These are phyloP conservation scores for Penicillium angulare DNA, from an alignment of 495 filamentous ascomycete species.

Conservation along the genomic window DNA sequence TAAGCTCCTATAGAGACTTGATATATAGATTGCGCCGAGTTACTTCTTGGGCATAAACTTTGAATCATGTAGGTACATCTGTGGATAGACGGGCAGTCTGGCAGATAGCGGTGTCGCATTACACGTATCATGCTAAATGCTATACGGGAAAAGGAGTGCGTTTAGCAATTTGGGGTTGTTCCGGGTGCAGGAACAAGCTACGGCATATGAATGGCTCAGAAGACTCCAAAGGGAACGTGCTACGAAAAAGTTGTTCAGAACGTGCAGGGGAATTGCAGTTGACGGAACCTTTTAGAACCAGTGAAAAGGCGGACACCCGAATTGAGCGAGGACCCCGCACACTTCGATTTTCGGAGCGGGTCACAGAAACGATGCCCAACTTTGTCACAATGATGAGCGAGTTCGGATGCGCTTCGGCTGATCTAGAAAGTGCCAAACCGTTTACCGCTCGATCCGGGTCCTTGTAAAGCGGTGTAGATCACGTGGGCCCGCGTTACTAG, in stretches of 20 bases:
- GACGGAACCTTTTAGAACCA: slow-evolving; percentile 1
- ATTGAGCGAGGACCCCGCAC: slow-evolving; percentile 16
- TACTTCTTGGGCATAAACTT: too few relatives aligned
- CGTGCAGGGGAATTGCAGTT: slow-evolving; percentile 4
- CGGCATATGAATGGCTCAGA: slow-evolving; percentile 9
- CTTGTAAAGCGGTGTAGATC: slow-evolving; percentile 24
- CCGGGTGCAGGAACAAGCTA: slow-evolving; percentile 6
- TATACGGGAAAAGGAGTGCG: too few relatives aligned
- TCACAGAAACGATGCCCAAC: slow-evolving; percentile 12
- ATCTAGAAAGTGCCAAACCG: slow-evolving; percentile 22
- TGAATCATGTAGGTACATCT: too few relatives aligned
- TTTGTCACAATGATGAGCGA: slow-evolving; percentile 22
- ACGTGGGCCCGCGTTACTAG: slow-evolving; percentile 27
- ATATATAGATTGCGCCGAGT: too few relatives aligned
- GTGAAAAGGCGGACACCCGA: slow-evolving; percentile 6
- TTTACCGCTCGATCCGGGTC: slow-evolving; percentile 29
- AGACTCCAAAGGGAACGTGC: slow-evolving; percentile 7
- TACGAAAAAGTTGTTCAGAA: slow-evolving; percentile 12
- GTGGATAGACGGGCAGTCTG: too few relatives aligned
- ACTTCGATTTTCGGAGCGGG: slow-evolving; percentile 9
- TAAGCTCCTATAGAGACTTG: too few relatives aligned
- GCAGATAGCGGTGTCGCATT: too few relatives aligned
- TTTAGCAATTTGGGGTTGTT: too few relatives aligned
- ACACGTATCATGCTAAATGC: too few relatives aligned
- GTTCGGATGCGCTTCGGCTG: slow-evolving; percentile 28